Evolutionary conservation across 495 filamentous ascomycete genomes (phyloP).

Genomic region (Penicillium egyptiacum): DNA sequence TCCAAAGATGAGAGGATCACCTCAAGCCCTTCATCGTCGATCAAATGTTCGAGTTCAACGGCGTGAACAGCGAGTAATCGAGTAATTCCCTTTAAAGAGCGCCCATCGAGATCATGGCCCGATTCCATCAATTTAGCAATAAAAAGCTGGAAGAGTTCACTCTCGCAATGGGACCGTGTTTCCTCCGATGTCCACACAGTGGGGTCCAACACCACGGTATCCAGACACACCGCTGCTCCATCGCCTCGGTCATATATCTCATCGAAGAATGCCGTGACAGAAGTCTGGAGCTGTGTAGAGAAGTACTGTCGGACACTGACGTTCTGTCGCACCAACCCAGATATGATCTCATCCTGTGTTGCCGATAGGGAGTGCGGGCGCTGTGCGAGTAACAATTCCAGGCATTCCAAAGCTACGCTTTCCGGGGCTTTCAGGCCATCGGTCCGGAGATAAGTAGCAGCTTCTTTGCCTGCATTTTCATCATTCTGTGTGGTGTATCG

Average conservation of each 20-base stretch:
- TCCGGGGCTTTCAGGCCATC: slow-evolving; percentile 52
- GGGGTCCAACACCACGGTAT: slow-evolving; percentile 56
- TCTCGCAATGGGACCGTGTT: slow-evolving; percentile 48
- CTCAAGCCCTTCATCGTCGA: slow-evolving; percentile 77
- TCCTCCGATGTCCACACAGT: slow-evolving; percentile 57
- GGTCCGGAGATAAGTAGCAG: slow-evolving; percentile 52
- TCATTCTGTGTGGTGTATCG: slow-evolving; percentile 52
- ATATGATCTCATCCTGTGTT: slow-evolving; percentile 58
- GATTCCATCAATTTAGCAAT: slow-evolving; percentile 64
- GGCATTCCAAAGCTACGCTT: slow-evolving; percentile 53
- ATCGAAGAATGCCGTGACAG: slow-evolving; percentile 56
- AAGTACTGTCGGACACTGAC: slow-evolving; percentile 56
- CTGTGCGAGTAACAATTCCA: slow-evolving; percentile 53
- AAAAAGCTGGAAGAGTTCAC: slow-evolving; percentile 65
- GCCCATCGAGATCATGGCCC: slow-evolving; percentile 57
- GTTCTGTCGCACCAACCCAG: slow-evolving; percentile 57
- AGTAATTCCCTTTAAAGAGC: slow-evolving; percentile 62
- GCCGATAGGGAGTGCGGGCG: slow-evolving; percentile 39
- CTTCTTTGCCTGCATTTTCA: slow-evolving; percentile 58
- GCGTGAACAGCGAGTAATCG: slow-evolving; percentile 61
- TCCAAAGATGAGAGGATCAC: slow-evolving; percentile 77
- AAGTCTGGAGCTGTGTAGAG: slow-evolving; percentile 47
- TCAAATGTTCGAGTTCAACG: slow-evolving; percentile 57
- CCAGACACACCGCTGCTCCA: slow-evolving; percentile 57
- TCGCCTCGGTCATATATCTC: slow-evolving; percentile 61